These are phyloP conservation scores for Chloranthus sessilifolius DNA, from an alignment of 164 flowering plant genomes.

Conservation along the genomic window DNA sequence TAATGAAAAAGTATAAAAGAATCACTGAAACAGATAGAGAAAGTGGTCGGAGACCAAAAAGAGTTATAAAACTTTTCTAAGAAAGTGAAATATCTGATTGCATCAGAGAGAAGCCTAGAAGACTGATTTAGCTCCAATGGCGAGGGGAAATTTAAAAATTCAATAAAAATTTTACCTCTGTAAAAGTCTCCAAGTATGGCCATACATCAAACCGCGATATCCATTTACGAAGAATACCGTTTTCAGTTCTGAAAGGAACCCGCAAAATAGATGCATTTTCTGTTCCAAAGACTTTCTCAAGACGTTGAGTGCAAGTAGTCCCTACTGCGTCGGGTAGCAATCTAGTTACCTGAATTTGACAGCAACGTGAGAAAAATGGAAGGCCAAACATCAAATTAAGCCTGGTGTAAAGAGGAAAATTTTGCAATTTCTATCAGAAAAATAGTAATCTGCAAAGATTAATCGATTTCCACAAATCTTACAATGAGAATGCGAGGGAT, in stretches of 20 bases:
- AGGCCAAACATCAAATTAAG: not conserved
- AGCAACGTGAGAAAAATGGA: no score
- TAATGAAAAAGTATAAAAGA: no score
- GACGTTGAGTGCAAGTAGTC: conserved; percentile 72
- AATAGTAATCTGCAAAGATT: no score
- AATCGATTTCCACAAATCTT: conserved; percentile 10
- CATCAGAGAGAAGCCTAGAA: no score
- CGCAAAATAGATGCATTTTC: conserved; percentile 58
- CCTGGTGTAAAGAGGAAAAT: not conserved
- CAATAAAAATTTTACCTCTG: conserved; percentile 39
- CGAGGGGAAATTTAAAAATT: no score
- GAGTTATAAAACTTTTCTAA: no score
- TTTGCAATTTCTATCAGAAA: no score
- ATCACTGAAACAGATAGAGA: no score
- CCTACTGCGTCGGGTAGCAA: conserved; percentile 80
- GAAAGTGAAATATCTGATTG: no score
- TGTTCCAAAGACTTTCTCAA: conserved; percentile 72
- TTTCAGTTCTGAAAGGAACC: conserved; percentile 66
- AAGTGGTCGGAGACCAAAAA: no score
- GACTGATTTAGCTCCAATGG: no score
- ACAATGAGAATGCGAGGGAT: conserved; percentile 67
- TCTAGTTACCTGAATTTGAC: conserved; percentile 59
- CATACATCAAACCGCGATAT: conserved; percentile 82
- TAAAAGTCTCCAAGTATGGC: conserved; percentile 73
- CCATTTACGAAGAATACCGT: conserved; percentile 78